Evolutionary conservation across 2,329 filamentous ascomycete species (phyloP).

Genomic region (Curvularia eragrostidis): DNA sequence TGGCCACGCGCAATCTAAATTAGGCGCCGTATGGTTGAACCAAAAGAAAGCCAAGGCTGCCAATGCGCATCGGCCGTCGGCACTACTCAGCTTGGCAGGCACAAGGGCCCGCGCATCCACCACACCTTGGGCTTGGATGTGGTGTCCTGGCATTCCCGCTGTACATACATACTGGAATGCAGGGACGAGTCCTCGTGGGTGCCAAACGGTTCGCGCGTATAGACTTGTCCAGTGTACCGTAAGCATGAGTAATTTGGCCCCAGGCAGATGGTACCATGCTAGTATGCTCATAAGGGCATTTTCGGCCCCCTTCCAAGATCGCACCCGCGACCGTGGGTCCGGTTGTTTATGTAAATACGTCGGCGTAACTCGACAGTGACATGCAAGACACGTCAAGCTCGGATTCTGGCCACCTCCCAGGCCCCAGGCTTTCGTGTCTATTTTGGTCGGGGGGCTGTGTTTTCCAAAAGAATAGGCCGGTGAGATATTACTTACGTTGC

Average conservation of each 20-base stretch:
- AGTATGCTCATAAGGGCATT: too few species aligned
- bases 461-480: not conserved
- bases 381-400: not conserved
- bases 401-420: too few species aligned
- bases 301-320: not conserved
- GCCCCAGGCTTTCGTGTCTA: not conserved
- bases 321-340: not conserved
- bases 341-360: not conserved
- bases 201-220: not conserved
- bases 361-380: not conserved
- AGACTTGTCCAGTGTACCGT: not conserved
- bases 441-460: not conserved
- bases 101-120: not conserved
- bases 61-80: not conserved
- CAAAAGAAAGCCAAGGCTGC: not conserved
- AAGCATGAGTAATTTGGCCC: not conserved
- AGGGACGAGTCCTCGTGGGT: not conserved
- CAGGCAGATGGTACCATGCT: not conserved
- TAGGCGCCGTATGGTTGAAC: not conserved
- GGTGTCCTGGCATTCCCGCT: not conserved
- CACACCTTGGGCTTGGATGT: not conserved
- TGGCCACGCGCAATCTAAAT: not conserved
- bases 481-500: not conserved
- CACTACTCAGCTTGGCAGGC: not conserved
- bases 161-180: not conserved